Evolutionary conservation across 805 yeast species (phyloP), one percentile per base, ranked within the genome.

Genomic region (Candida fluviatilis): DNA sequence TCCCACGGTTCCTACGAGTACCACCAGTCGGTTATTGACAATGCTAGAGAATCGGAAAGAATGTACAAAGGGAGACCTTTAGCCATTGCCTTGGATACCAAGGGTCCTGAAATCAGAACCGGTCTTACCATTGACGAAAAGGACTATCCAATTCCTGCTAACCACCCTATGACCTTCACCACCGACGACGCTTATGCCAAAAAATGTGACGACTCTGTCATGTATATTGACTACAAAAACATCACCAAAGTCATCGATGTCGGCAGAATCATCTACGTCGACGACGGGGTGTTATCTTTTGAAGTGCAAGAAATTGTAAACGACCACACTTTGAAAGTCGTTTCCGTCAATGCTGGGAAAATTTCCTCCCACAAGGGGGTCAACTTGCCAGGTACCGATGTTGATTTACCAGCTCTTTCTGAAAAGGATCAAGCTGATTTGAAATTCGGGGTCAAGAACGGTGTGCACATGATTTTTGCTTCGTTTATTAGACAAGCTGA

Each of bases 81-180:
- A 58, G 98, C 96, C 46, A 90, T 93, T 69, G 99, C 99, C 50
- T 81, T 93, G 57, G 99, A 93, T 69, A 93, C 98, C 67, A 93
- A 93, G 80, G 99, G 99, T 55, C 99, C 99, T 48, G 99, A 93
- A 75, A 93, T 93, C 74, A 87, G 99, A 80, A 91, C 99, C 42
- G 99, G 99, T 69, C 81, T 89, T 66, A 93, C 99, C 55, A 64
- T 69, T 48, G 86, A 76, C 57, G 85, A 78, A 43, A 66, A 69
- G 45, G 99, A 93, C 63, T 88, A 69, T 70, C 84, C 96, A 58
- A 84, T 93, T 58, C 68, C 76, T 32, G 76, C 93, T 45, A 81
- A 80, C 70, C 96, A 88, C 68, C 91, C 84, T 67, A 85, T 93
- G 95, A 80, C 73, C 61, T 85, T 93, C 76, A 72, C 97, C 64